A percentile compares a stretch with the other conserved stretches of the same genome.
These are phyloP conservation scores for Flaveria bidentis DNA, from an alignment of 129 eudicot species.

Conservation along the genomic window DNA sequence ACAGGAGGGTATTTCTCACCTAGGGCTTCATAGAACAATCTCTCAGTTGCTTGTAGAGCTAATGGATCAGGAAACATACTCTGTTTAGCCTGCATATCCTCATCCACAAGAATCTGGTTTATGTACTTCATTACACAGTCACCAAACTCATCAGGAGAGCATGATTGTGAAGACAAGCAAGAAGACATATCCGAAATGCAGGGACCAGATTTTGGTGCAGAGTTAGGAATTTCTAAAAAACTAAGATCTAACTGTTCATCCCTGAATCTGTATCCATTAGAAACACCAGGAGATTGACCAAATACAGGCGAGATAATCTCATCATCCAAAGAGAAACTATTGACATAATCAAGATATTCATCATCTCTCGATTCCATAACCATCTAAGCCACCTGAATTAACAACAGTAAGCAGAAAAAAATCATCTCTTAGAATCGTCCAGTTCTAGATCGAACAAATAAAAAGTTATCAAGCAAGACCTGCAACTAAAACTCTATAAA, in stretches of 20 bases:
- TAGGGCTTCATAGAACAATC: constrained; percentile 65
- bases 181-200: constrained; percentile 38
- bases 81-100: constrained; percentile 68
- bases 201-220: constrained; percentile 32
- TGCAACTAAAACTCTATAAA: constrained; percentile 13
- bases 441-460: constrained; percentile 2
- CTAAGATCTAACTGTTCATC: constrained; percentile 52
- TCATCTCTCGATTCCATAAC: constrained; percentile 59
- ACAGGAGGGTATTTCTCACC: constrained; percentile 44
- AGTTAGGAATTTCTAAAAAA: constrained; percentile 42
- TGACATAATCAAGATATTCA: constrained; percentile 38
- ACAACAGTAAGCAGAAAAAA: neutral
- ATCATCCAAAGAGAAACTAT: constrained; percentile 43
- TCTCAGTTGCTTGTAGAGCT: constrained; percentile 71
- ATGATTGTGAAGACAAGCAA: constrained; percentile 21
- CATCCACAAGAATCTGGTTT: constrained; percentile 71
- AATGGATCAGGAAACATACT: constrained; percentile 76
- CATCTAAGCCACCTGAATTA: constrained; percentile 29
- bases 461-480: neutral
- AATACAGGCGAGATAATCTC: constrained; percentile 38
- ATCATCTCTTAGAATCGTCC: constrained; percentile 8
- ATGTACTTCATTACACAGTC: constrained; percentile 69
- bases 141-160: constrained; percentile 63
- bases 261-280: constrained; percentile 44
- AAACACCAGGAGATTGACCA: constrained; percentile 37